Base-by-base conservation (phyloP, 2,329 filamentous ascomycete genomes). In the Tolypocladium ophioglossoides region DNA sequence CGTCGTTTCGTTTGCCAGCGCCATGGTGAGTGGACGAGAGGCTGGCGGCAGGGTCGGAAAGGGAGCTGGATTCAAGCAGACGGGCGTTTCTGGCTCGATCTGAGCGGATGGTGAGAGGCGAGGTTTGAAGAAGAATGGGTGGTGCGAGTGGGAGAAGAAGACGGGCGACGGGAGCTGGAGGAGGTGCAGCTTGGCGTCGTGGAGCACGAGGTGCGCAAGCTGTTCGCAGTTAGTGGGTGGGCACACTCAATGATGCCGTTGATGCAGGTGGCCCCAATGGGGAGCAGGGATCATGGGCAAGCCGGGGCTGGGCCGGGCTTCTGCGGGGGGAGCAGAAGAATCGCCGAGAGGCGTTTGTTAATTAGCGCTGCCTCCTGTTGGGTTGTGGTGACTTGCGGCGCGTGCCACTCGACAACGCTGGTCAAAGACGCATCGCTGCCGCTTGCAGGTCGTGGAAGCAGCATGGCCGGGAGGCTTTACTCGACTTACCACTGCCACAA, bases 1-100 rank as follows among this genome's bases (percentile, higher is more conserved):
- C 78, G 85, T 84, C 56, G 91, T 89, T 72, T 92, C 87, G 58
- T 84, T 79, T 58, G 73, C 73, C 58, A 86, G 75, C 56, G 78
- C 73, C 83, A 87, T 87, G 61, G 74, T 76, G 72, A 77, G 74
- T 54, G 76, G 76, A 69, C 68, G 70, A 46, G 81, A 84, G 52
- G 77, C 73, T 16, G 81, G 80, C 37, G 76, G 72, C 44, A 72
- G 63, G 20, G 76, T 78, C 47, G 78, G 74, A 64, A 85, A 84
- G 46, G 78, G 75, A 52, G 71, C 72, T 52, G 74, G 76, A 55
- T 77, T 79, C 62, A 77, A 72, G 72, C 82, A 85, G 62, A 80
- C 73, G 27, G 73, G 73, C 18, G 18, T 9, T 57, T 74, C 73
- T 58, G 73, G 65, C 61, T 53, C 69, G 64, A 54, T 68, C 63